Evolutionary conservation across 345 rosid genomes (phyloP), one percentile per base, ranked within the genome.

Genomic region (Acer negundo): DNA sequence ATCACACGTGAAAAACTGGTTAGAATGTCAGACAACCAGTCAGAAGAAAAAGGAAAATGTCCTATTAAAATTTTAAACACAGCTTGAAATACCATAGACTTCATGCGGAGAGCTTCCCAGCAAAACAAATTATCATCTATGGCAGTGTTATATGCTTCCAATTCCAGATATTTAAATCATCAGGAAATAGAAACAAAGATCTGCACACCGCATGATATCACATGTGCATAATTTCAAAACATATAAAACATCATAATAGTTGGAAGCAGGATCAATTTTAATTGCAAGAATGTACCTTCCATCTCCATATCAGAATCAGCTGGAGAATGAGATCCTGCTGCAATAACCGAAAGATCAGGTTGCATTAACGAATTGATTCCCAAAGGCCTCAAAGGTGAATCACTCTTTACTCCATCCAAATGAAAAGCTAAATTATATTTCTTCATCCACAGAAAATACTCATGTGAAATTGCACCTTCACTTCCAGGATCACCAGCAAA

Each of bases 291-390:
- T 91, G 95, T 93, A 93, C 95, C 97, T 93, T 91, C 97, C 97
- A 93, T 93, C 82, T 93, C 97, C 92, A 89, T 91, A 86, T 93
- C 95, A 69, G 94, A 91, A 83, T 88, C 91, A 68, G 78, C 70
- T 80, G 79, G 78, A 3, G 80, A 80, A 70, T 79, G 71, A 31
- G 85, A 61, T 64, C 22, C 81, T 64, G 80, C 46, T 7, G 80
- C 71, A 77, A 59, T 40, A 59, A 38, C 51, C 31, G 73, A 72
- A 51, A 59, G 61, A 28, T 74, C 70, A 7, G 74, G 49, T 47
- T 79, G 78, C 65, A 20, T 22, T 28, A 77, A 70, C 51, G 70
- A 47, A 47, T 55, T 75, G 8, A 72, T 62, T 69, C 71, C 86
- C 61, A 69, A 78, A 58, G 80, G 75, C 71, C 79, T 70, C 58